Base-by-base conservation (phyloP, 805 yeast species). In the Suhomyces tanzawaensis region DNA sequence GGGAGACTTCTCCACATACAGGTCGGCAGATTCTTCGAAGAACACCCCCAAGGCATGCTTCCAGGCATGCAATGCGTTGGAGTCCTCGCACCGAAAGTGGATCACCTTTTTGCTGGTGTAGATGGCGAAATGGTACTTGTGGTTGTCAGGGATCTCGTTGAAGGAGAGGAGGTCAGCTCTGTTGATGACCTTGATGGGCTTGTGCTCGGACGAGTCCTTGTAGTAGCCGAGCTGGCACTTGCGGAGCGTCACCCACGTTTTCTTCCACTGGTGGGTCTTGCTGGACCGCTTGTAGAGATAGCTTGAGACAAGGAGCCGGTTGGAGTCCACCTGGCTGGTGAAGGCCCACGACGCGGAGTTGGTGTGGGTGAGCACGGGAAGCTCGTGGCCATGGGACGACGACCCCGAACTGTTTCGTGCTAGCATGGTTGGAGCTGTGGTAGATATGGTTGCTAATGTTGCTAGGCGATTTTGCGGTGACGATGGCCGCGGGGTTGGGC, bases 171-270 rank as follows among this genome's bases (percentile, higher is more conserved):
- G 51, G 44, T 45, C 46, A 26, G 23, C 48, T 18, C 43, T 51
- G 56, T 40, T 52, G 7, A 65, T 47, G 11, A 69, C 71, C 32
- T 45, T 52, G 16, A 53, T 42, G 0, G 73, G 67, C 36, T 63
- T 64, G 47, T 64, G 58, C 44, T 69, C 74, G 19, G 48, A 44
- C 5, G 60, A 44, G 40, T 66, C 67, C 35, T 65, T 65, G 46
- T 69, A 69, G 49, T 62, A 66, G 7, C 66, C 51, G 14, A 69
- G 48, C 42, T 66, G 73, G 30, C 62, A 52, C n/a, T 49, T 46
- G 22, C 74, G 46, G 4, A 69, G 50, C 4, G 64, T 69, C 28
- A 60, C 63, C 74, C 74, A 69, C 22, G 51, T 47, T 38, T 51
- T 56, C 43, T 64, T 65, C 69, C 72, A 69, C 21, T 51, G 57